Conservation (phyloP, 306 rosid species). For the Glycine soja region DNA sequence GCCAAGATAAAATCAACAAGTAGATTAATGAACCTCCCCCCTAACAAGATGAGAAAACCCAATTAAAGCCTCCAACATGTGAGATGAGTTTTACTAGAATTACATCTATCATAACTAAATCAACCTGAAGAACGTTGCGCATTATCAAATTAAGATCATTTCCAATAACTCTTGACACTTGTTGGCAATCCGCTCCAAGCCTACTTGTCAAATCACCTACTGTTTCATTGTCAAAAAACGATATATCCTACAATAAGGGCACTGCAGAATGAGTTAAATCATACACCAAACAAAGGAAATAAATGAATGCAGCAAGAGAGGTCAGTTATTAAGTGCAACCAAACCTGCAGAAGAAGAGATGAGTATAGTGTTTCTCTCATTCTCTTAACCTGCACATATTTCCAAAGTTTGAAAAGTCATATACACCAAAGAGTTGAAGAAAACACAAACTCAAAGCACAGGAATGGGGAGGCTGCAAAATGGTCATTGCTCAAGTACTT, state of each 20-base stretch:
- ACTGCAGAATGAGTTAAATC: slow-evolving; percentile 57
- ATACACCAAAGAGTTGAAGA: slow-evolving; percentile 22
- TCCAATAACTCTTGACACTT: slow-evolving; percentile 96
- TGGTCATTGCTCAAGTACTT: slow-evolving; percentile 27
- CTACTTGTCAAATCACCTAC: slow-evolving; percentile 98
- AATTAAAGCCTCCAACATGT: slow-evolving; percentile 39
- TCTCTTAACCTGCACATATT: slow-evolving; percentile 81
- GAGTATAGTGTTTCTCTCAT: slow-evolving; percentile 95
- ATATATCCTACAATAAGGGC: slow-evolving; percentile 83
- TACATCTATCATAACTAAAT: slow-evolving; percentile 37
- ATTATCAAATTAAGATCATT: slow-evolving; percentile 93
- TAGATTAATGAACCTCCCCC: slow-evolving; percentile 85
- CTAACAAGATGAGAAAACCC: slow-evolving; percentile 53
- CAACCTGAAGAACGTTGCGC: slow-evolving; percentile 90
- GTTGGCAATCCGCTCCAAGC: slow-evolving; percentile 99
- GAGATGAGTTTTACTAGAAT: slow-evolving; percentile 25
- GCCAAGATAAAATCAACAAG: slow-evolving; percentile 84
- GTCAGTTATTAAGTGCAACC: slow-evolving; percentile 37
- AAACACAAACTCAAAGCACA: slow-evolving; percentile 25
- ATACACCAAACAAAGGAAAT: slow-evolving; percentile 27
- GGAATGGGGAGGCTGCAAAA: background rate
- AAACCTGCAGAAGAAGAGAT: slow-evolving; percentile 92
- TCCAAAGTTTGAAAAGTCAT: slow-evolving; percentile 19
- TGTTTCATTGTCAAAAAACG: slow-evolving; percentile 93
- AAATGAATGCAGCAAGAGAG: slow-evolving; percentile 39